These are phyloP conservation scores for Ploettnerulaceae sp. DNA, from an alignment of 2,329 filamentous ascomycete species.

Conservation along the genomic window DNA sequence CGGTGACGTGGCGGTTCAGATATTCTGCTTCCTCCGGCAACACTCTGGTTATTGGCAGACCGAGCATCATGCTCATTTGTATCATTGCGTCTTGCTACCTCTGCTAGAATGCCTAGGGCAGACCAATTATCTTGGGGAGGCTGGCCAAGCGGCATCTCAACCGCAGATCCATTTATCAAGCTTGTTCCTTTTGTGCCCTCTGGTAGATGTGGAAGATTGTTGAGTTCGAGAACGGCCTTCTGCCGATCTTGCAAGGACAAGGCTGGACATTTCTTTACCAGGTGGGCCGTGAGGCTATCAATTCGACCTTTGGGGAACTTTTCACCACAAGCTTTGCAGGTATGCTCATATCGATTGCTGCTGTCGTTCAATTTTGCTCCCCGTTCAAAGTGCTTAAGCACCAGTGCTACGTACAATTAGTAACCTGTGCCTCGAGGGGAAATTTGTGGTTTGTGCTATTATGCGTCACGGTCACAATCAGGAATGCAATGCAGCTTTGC, in stretches of 20 bases:
- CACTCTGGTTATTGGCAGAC: slow-evolving; percentile 43
- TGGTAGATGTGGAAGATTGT: slow-evolving; percentile 57
- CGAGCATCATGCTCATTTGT: slow-evolving; percentile 53
- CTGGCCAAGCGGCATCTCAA: slow-evolving; percentile 42
- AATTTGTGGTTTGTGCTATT: background rate
- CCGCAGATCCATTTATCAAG: slow-evolving; percentile 35
- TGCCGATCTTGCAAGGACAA: slow-evolving; percentile 70
- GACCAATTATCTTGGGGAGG: slow-evolving; percentile 57
- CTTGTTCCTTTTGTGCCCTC: slow-evolving; percentile 34
- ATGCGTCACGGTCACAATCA: too few relatives aligned
- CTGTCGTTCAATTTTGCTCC: slow-evolving; percentile 83
- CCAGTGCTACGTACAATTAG: slow-evolving; percentile 43
- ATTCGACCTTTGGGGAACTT: slow-evolving; percentile 86
- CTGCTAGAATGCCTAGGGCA: slow-evolving; percentile 78
- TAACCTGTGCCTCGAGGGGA: too few relatives aligned
- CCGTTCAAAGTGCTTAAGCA: slow-evolving; percentile 82
- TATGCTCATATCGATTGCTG: slow-evolving; percentile 88
- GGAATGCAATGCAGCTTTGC: background rate
- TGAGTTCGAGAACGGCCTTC: slow-evolving; percentile 66
- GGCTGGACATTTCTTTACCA: slow-evolving; percentile 81
- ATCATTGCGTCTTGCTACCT: slow-evolving; percentile 79
- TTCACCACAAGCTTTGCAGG: slow-evolving; percentile 82
- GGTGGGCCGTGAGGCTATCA: slow-evolving; percentile 74
- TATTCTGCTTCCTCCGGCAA: slow-evolving; percentile 21
- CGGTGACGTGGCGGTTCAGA: slow-evolving; percentile 26